phyloP scores from a whole-genome alignment of 805 yeast genomes.

The Maudiozyma turicensis region DNA sequence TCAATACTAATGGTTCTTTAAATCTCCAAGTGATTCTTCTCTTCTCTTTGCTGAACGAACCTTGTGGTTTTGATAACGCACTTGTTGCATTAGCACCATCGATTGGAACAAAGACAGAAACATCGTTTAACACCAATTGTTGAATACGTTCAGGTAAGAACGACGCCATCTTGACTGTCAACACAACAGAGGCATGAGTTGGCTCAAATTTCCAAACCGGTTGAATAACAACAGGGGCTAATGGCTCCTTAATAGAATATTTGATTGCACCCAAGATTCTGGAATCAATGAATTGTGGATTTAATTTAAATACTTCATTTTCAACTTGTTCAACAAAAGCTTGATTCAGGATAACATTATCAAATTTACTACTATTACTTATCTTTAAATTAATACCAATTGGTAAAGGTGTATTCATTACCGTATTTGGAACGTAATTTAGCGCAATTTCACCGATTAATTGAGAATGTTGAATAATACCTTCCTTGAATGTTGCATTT shows the following conservation, averaged over 20 bases:
- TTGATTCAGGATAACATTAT: slow-evolving; percentile 42
- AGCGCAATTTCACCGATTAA: slow-evolving; percentile 82
- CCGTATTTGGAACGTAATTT: slow-evolving; percentile 40
- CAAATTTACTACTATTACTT: slow-evolving; percentile 33
- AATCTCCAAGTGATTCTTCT: slow-evolving; percentile 83
- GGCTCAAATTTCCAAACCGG: slow-evolving; percentile 89
- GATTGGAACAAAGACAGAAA: slow-evolving; percentile 43
- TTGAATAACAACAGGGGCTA: slow-evolving; percentile 58
- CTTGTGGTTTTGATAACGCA: slow-evolving; percentile 87
- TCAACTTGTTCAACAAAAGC: slow-evolving; percentile 44
- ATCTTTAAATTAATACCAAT: slow-evolving; percentile 36
- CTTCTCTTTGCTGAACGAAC: slow-evolving; percentile 79
- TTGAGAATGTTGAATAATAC: slow-evolving; percentile 47
- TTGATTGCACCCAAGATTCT: slow-evolving; percentile 75
- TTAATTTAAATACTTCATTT: slow-evolving; percentile 34
- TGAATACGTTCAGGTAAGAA: slow-evolving; percentile 30
- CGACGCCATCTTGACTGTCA: slow-evolving; percentile 41
- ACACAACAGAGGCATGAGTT: slow-evolving; percentile 75
- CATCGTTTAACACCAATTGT: slow-evolving; percentile 26
- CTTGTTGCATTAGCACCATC: slow-evolving; percentile 52
- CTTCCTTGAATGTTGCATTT: slow-evolving; percentile 65
- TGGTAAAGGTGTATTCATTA: slow-evolving; percentile 29
- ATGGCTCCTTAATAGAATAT: slow-evolving; percentile 46
- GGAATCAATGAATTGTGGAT: slow-evolving; percentile 43
- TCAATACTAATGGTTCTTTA: slow-evolving; percentile 33